Evolutionary conservation across 2,329 filamentous ascomycete species (phyloP).

Genomic region (Exophiala oligosperma): DNA sequence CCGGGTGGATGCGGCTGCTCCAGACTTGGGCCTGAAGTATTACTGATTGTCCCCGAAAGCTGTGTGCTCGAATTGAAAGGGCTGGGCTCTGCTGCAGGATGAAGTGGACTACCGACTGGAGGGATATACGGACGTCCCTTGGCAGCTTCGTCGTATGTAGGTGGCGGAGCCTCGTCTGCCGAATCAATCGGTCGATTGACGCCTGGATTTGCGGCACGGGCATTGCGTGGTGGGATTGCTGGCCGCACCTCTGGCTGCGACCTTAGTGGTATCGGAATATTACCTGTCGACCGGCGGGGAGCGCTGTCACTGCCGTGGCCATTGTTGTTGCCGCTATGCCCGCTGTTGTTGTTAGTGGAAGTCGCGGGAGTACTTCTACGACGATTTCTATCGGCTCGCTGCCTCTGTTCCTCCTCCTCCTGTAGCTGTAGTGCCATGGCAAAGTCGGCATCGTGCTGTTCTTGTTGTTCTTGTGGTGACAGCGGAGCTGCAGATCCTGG

Average conservation of each 20-base stretch:
- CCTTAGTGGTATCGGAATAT: constrained; percentile 16
- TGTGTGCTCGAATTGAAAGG: constrained; percentile 23
- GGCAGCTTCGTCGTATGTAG: constrained; percentile 66
- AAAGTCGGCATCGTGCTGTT: constrained; percentile 70
- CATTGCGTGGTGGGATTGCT: constrained; percentile 45
- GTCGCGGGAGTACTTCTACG: constrained; percentile 23
- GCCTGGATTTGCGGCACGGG: constrained; percentile 25
- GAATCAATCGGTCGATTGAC: constrained; percentile 34
- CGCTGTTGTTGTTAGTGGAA: constrained; percentile 8
- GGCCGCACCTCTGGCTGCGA: constrained; percentile 39
- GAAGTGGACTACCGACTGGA: constrained; percentile 47
- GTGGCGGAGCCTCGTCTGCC: constrained; percentile 55
- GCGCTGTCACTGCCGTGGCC: constrained; percentile 2
- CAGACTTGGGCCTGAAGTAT: constrained; percentile 7
- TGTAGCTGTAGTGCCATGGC: constrained; percentile 90
- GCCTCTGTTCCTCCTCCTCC: constrained; percentile 74
- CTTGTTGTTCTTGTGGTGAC: constrained; percentile 59
- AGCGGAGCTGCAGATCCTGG: constrained; percentile 23
- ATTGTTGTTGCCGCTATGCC: constrained; percentile 6
- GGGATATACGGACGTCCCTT: constrained; percentile 57
- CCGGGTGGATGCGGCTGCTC: constrained; percentile 20
- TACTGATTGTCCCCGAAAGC: constrained; percentile 23
- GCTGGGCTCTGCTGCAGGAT: constrained; percentile 32
- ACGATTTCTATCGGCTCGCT: constrained; percentile 25
- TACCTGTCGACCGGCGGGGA: constrained; percentile 29